Evolutionary conservation across 129 eudicot species (phyloP), one percentile per base, ranked within the genome.

Genomic region (Dittrichia graveolens): DNA sequence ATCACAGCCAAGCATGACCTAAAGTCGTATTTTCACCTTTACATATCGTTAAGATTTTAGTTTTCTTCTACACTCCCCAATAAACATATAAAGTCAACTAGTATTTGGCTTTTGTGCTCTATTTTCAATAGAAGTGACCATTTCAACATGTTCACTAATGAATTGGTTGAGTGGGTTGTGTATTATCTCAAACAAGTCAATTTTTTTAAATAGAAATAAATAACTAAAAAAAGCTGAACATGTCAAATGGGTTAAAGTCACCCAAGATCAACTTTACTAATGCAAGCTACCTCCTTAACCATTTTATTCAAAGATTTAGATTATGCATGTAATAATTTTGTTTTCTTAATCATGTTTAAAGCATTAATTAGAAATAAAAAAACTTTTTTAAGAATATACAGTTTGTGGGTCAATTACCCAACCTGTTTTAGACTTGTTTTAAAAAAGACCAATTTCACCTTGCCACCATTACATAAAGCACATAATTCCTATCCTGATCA

Each of bases 151-250:
- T 31, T 58, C 34, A 31, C 61, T 55, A 6, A 18, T 18, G 38
- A 55, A 19, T 15, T 55, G 7, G 15, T 9, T 7, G 0, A 4
- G 34, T 59, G 43, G 3, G 64, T 37, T 34, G 38, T 59, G 42
- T 56, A 7, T 56, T 11, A 56, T 56, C 61, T 56, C 61, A 56
- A 56, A 56, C 13, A n/a, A 38, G 39, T 56, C 39, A 56, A 24
- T 0, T 24, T 24, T 24, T 24, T 24, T 24, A 24, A 24, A 24
- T 0, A 24, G 31, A 24, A 24, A 24, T 24, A 24, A 0, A 24
- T 24, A 24, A 24, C 31, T 24, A 56, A 6, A n/a, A 7, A 56
- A 56, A 18, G 24, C 60, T 6, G 15, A 54, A 44, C 31, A 3
- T 5, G 10, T 44, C 48, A 44, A 44, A 44, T 44, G 48, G 48